Evolutionary conservation across 257 asterid genomes (phyloP).

Genomic region (Henckelia pumila): DNA sequence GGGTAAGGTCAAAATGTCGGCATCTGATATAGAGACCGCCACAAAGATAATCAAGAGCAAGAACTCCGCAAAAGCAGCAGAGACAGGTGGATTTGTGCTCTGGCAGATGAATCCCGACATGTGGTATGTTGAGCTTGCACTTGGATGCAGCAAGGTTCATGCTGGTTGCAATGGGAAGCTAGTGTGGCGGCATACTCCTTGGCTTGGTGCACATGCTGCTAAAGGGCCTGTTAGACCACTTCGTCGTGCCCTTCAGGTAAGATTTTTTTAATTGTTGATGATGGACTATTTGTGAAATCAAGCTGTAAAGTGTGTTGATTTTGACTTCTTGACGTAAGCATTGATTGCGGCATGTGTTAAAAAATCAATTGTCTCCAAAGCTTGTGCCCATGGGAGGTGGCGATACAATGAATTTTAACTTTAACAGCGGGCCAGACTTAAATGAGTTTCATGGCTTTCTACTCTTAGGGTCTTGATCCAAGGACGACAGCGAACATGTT

Average conservation of each 20-base stretch:
- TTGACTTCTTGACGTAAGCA: not conserved
- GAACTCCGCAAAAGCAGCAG: slow-evolving; percentile 51
- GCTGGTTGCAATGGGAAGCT: slow-evolving; percentile 80
- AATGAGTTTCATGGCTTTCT: not conserved
- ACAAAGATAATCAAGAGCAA: slow-evolving; percentile 64
- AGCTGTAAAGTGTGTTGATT: not conserved
- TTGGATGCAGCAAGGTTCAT: slow-evolving; percentile 75
- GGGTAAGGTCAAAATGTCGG: slow-evolving; percentile 77
- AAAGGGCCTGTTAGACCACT: slow-evolving; percentile 82
- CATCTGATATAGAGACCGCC: slow-evolving; percentile 75
- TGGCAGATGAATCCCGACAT: slow-evolving; percentile 87
- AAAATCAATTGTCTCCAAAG: too few species aligned
- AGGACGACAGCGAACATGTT: slow-evolving; percentile 74
- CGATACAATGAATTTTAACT: too few species aligned
- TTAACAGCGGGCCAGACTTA: not conserved
- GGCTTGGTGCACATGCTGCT: slow-evolving; percentile 91
- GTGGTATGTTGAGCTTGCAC: slow-evolving; percentile 86
- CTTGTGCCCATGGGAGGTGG: too few species aligned
- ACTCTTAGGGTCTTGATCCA: slow-evolving; percentile 69
- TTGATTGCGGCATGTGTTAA: not conserved
- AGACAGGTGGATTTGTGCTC: slow-evolving; percentile 69
- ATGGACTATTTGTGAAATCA: not conserved
- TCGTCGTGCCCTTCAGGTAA: slow-evolving; percentile 79
- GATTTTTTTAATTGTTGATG: not conserved
- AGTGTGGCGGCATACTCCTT: slow-evolving; percentile 91